Base-by-base conservation (phyloP, 371 early-diverging fungal species). In the Circinella minor region DNA sequence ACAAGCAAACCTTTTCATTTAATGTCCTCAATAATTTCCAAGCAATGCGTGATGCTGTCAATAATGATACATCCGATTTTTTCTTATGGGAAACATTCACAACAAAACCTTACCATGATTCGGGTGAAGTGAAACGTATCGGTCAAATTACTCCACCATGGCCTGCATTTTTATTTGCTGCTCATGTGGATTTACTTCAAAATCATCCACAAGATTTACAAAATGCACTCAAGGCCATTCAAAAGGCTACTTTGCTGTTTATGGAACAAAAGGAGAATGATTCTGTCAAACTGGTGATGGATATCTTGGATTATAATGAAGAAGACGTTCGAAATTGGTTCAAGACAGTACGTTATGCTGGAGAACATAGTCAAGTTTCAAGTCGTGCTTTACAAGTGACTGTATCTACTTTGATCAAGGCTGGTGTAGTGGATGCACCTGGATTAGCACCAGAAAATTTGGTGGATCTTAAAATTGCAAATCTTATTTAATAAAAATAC, bases 81-180 rank as follows among this genome's bases (percentile, higher is more conserved):
- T 95, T 95, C 69, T 81, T 95, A 75, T 95, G 96, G 96, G 96
- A 95, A 67, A 85, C 88, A 0, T 90, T 93, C 49, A 95, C 93
- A 4, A 95, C 94, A 67, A 93, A 94, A 76, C 90, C 92, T 4
- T 90, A 93, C 72, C 93, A 93, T 68, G 92, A 90, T 55, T 82
- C 85, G 34, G 86, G 88, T 6, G 88, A 89, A 69, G 88, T 95
- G 55, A 83, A 87, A 55, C 89, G 87, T 61, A 87, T 93, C 62
- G 91, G 92, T 36, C 86, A 88, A 10, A 91, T 95, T 65, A 87
- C 90, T 0, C 93, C 94, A n/a, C 93, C 93, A 9, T 95, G 96
- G 96, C 94, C 95, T 36, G 93, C 95, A 7, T 95, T 95, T 74
- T 75, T 90, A 78, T 86, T 94, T 71, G 96, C 93, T 8, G 93